phyloP scores from a whole-genome alignment of 129 eudicot genomes.

The Arctium minus region DNA sequence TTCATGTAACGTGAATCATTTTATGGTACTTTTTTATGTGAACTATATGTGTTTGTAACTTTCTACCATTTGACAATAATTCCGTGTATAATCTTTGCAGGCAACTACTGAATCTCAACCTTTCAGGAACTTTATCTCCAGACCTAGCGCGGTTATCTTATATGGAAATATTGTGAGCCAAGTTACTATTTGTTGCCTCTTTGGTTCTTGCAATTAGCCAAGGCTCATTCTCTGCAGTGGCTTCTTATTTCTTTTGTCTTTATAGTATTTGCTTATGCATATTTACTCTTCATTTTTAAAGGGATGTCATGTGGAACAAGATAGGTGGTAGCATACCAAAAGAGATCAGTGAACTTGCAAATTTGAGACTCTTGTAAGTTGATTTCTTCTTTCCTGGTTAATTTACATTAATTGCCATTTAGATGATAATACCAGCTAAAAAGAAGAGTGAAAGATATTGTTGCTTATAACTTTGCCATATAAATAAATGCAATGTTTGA shows the following conservation, averaged over 20 bases:
- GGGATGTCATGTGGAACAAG: constrained; percentile 85
- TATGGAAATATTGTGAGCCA: constrained; percentile 73
- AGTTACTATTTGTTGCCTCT: constrained; percentile 4
- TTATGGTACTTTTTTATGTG: not conserved
- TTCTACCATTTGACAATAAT: not conserved
- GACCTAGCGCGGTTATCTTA: constrained; percentile 53
- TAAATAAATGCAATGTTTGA: not conserved
- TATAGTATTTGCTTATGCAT: constrained; percentile 1
- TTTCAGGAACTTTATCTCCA: constrained; percentile 70
- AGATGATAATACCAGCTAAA: constrained; percentile 1
- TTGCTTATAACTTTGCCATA: not conserved
- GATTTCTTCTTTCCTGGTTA: not conserved
- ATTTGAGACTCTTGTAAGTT: constrained; percentile 66
- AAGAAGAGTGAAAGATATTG: not conserved
- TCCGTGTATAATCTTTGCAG: constrained; percentile 35
- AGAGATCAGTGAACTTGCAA: constrained; percentile 59
- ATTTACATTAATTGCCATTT: not conserved
- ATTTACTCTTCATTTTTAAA: constrained; percentile 22
- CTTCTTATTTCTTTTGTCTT: constrained; percentile 1
- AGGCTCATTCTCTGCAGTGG: not conserved
- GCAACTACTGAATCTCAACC: constrained; percentile 48
- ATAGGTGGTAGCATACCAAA: constrained; percentile 63
- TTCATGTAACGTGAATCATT: not conserved
- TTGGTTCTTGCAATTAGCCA: not conserved
- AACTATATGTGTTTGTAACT: not conserved